These are phyloP conservation scores for Solanum pinnatisectum DNA, from an alignment of 257 asterid genomes.

Conservation along the genomic window DNA sequence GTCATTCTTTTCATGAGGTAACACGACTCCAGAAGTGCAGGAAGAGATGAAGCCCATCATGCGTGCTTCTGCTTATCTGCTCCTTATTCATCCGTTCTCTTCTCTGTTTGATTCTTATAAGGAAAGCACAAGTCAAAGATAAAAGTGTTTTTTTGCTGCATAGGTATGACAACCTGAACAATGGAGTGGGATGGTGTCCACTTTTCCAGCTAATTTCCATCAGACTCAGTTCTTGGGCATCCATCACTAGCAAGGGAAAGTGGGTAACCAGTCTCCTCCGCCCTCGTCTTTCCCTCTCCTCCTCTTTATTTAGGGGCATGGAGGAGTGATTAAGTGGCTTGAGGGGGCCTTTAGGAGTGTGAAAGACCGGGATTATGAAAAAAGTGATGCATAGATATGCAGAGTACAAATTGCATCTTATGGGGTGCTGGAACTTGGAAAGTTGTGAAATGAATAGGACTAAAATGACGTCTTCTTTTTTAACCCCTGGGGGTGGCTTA, in stretches of 20 bases:
- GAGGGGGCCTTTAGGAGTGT: neutral
- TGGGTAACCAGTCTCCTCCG: neutral
- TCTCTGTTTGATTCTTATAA: neutral
- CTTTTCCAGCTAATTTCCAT: neutral
- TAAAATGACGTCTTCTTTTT: neutral
- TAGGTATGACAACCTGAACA: neutral
- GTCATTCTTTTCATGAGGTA: neutral
- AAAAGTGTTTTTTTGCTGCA: neutral
- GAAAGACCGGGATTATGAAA: neutral
- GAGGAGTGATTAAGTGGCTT: neutral
- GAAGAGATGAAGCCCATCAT: neutral
- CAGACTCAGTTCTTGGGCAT: neutral
- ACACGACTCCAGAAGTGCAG: neutral
- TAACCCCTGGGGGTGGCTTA: neutral
- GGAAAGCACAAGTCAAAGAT: neutral
- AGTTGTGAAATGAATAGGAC: neutral
- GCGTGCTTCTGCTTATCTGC: neutral
- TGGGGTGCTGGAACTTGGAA: neutral
- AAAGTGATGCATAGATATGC: neutral
- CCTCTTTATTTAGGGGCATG: neutral
- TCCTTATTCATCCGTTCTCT: neutral
- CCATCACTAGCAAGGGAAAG: neutral
- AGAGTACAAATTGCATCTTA: neutral
- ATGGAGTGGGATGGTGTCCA: neutral
- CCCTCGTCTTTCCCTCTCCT: neutral